Conservation (phyloP, 352 stramenopile genomes). For the Phytophthora palmivora region DNA sequence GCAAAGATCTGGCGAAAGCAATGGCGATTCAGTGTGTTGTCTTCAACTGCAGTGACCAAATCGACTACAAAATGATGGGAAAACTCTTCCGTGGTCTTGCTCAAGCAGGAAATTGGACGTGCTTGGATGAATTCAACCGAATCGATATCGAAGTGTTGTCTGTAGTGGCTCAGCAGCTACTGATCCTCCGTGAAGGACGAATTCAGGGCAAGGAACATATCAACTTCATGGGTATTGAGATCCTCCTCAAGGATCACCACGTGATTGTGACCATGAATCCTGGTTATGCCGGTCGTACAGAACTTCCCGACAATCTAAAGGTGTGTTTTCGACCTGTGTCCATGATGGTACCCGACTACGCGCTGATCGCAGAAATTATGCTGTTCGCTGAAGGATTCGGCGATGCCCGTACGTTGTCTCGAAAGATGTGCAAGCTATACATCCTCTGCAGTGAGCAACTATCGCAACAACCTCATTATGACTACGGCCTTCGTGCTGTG, state of each 20-base stretch:
- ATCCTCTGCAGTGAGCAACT: slow-evolving; percentile 95
- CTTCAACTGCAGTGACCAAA: slow-evolving; percentile 96
- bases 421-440: slow-evolving; percentile 96
- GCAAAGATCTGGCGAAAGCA: slow-evolving; percentile 95
- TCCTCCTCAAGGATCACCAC: slow-evolving; percentile 95
- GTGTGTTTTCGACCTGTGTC: slow-evolving; percentile 95
- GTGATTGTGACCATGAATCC: slow-evolving; percentile 99
- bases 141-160: slow-evolving; percentile 96
- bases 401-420: slow-evolving; percentile 92
- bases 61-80: slow-evolving; percentile 98
- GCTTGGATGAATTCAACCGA: slow-evolving; percentile 95
- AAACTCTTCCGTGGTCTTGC: slow-evolving; percentile 95
- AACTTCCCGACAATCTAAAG: slow-evolving; percentile 97
- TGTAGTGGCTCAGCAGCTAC: slow-evolving; percentile 93
- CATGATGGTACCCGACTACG: slow-evolving; percentile 97
- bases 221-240: slow-evolving; percentile 97
- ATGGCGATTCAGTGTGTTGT: slow-evolving; percentile 95
- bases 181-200: slow-evolving; percentile 79
- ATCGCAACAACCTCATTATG: slow-evolving; percentile 95
- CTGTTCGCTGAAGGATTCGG: slow-evolving; percentile 96
- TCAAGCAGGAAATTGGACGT: slow-evolving; percentile 91
- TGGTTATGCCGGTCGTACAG: slow-evolving; percentile 94
- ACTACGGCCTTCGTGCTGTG: slow-evolving; percentile 93
- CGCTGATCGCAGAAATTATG: slow-evolving; percentile 97
- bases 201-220: slow-evolving; percentile 90